These are phyloP conservation scores for Athelia sp. DNA, from an alignment of 1,284 basidiomycete genomes.

Conservation along the genomic window DNA sequence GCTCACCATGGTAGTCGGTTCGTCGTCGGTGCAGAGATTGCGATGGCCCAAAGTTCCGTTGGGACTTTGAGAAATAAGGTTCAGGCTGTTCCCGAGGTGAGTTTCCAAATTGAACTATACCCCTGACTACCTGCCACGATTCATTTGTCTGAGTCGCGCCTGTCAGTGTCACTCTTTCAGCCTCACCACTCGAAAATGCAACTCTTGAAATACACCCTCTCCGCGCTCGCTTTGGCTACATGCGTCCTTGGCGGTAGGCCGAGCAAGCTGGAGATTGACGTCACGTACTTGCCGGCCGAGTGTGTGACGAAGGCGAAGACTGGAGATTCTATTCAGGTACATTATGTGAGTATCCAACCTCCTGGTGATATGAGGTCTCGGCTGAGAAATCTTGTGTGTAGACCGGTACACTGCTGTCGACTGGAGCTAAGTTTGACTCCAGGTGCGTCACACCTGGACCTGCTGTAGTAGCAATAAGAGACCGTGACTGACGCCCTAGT, in stretches of 20 bases:
- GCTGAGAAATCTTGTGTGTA: constrained; percentile 22
- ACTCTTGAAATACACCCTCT: constrained; percentile 37
- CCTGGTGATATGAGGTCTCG: background rate
- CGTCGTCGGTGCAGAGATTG: too few relatives aligned
- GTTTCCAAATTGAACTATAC: too few relatives aligned
- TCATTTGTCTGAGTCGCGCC: too few relatives aligned
- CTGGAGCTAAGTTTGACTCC: constrained; percentile 80
- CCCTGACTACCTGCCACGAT: too few relatives aligned
- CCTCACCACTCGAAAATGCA: constrained; percentile 37
- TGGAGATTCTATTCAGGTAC: constrained; percentile 69
- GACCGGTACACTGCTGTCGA: constrained; percentile 72
- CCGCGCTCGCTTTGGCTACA: constrained; percentile 32
- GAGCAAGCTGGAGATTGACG: constrained; percentile 38
- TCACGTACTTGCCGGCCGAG: constrained; percentile 50
- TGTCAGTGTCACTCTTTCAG: too few relatives aligned
- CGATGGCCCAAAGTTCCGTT: too few relatives aligned
- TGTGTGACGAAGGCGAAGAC: constrained; percentile 56
- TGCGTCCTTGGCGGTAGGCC: constrained; percentile 21
- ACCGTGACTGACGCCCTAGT: too few relatives aligned
- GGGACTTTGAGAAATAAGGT: too few relatives aligned
- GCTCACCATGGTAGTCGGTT: too few relatives aligned
- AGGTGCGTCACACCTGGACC: constrained; percentile 43
- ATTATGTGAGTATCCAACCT: constrained; percentile 58
- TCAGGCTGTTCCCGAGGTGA: too few relatives aligned
- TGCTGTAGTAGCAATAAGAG: too few relatives aligned